Percentiles rank a stretch among this genome's conserved stretches.
Evolutionary conservation across 305 asterid genomes (phyloP).

Genomic region (Ajuga reptans): DNA sequence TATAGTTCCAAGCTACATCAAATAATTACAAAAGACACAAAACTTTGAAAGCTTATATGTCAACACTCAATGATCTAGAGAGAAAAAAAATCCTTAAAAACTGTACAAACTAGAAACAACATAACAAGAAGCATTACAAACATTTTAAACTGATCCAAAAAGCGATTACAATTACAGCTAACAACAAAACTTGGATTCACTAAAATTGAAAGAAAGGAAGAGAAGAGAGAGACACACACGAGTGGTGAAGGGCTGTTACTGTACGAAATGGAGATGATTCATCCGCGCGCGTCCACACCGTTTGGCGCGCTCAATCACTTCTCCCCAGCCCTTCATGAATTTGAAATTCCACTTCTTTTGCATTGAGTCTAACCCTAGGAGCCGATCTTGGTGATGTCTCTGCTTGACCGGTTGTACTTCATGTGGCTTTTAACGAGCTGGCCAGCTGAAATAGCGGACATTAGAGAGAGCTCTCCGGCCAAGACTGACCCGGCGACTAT

Average conservation of each 20-base stretch:
- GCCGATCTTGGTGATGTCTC: constrained; percentile 46
- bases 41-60: not conserved
- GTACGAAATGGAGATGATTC: not conserved
- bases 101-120: constrained; percentile 22
- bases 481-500: constrained; percentile 66
- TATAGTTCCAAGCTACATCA: not conserved
- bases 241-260: not conserved
- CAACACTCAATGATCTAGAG: constrained; percentile 13
- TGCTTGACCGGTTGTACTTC: constrained; percentile 81
- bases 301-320: not conserved
- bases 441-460: constrained; percentile 91
- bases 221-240: constrained; percentile 2
- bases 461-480: constrained; percentile 79
- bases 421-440: constrained; percentile 86
- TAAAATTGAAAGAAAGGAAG: not conserved
- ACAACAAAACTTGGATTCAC: constrained; percentile 13
- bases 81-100: not conserved
- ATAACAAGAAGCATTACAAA: constrained; percentile 22
- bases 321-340: not conserved
- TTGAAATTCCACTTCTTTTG: not conserved
- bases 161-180: constrained; percentile 18
- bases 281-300: not conserved
- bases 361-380: constrained; percentile 21
- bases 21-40: constrained; percentile 12
- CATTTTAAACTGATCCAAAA: constrained; percentile 14